A percentile compares a stretch with the other conserved stretches of the same genome.
Evolutionary conservation across 129 eudicot species (phyloP).

Genomic region (Mikania micrantha): DNA sequence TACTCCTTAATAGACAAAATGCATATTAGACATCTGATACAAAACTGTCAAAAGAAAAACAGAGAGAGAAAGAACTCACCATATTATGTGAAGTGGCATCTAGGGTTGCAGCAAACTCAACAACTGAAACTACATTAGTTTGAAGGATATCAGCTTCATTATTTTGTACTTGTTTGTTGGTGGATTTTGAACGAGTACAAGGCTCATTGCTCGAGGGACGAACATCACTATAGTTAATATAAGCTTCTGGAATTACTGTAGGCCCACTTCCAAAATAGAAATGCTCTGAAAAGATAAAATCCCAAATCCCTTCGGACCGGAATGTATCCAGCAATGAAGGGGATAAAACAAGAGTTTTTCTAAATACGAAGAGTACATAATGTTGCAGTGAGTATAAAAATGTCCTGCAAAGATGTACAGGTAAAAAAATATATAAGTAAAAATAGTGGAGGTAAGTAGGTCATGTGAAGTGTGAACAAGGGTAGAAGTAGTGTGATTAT

Average conservation of each 20-base stretch:
- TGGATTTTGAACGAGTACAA: slow-evolving; percentile 32
- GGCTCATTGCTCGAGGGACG: slow-evolving; percentile 27
- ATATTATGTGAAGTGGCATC: slow-evolving; percentile 63
- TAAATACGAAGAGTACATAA: slow-evolving; percentile 57
- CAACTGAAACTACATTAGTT: slow-evolving; percentile 62
- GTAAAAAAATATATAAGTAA: not conserved
- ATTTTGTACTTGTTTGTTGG: slow-evolving; percentile 15
- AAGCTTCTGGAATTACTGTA: slow-evolving; percentile 38
- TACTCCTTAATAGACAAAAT: slow-evolving; percentile 1
- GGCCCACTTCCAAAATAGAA: slow-evolving; percentile 70
- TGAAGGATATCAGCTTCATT: slow-evolving; percentile 54
- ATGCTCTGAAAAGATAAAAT: slow-evolving; percentile 88
- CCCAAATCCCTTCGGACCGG: slow-evolving; percentile 87
- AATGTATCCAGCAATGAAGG: slow-evolving; percentile 70
- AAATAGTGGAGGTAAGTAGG: not conserved
- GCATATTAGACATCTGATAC: slow-evolving; percentile 8
- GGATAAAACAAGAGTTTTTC: slow-evolving; percentile 57
- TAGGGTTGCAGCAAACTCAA: slow-evolving; percentile 83
- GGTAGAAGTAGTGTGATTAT: slow-evolving; percentile 1
- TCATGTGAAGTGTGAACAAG: not conserved
- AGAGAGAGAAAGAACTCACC: slow-evolving; percentile 50
- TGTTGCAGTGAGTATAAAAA: slow-evolving; percentile 69
- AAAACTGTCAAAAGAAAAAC: not conserved
- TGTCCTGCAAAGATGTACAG: slow-evolving; percentile 43
- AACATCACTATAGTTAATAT: slow-evolving; percentile 32